Evolutionary conservation across 2,329 filamentous ascomycete genomes (phyloP), one percentile per base, ranked within the genome.

Genomic region (Dactylellina parvicollis): DNA sequence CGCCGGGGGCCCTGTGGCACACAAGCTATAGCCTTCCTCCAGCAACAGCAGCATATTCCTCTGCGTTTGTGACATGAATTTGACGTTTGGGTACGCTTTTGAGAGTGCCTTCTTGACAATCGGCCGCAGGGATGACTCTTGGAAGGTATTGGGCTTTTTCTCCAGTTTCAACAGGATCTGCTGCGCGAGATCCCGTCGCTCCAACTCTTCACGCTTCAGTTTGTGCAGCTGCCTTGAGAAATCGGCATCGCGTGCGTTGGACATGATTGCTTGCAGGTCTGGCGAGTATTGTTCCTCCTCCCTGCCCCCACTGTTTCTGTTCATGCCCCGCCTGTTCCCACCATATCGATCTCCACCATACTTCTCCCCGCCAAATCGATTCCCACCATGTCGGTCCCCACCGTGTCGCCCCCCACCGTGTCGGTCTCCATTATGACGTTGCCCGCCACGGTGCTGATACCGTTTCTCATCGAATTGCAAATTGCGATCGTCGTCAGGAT

Each of bases 51-150:
- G 28, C 56, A 78, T 32, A 26, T 75, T 75, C 40, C 57, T 70
- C 55, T 78, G 77, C 4, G 75, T 75, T 1, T 24, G 44, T 22
- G 77, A 77, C 8, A 75, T 61, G 2, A 47, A 26, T 8, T 16
- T 59, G 10, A 75, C 60, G 24, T 76, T 75, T 22, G 77, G 77
- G 26, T 75, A 78, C 1, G 76, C 76, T 24, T 61, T 66, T 7
- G 66, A 60, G 4, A 78, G 26, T 3, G 77, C 74, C 2, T 74
- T 47, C 18, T 74, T 71, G 14, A 78, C 57, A n/a, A 77, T 66
- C 4, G 76, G 75, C 14, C 76, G 73, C 10, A 78, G 42, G 9
- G 62, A 38, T 16, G 70, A 59, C 24, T 69, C 70, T n/a, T 65
- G 34, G 49, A 74, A 62, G 14, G 42, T 64, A 18, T 52, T 69